A percentile compares a stretch with the other conserved stretches of the same genome.
Conservation (phyloP, 257 asterid genomes). For the Orobanche coerulescens region DNA sequence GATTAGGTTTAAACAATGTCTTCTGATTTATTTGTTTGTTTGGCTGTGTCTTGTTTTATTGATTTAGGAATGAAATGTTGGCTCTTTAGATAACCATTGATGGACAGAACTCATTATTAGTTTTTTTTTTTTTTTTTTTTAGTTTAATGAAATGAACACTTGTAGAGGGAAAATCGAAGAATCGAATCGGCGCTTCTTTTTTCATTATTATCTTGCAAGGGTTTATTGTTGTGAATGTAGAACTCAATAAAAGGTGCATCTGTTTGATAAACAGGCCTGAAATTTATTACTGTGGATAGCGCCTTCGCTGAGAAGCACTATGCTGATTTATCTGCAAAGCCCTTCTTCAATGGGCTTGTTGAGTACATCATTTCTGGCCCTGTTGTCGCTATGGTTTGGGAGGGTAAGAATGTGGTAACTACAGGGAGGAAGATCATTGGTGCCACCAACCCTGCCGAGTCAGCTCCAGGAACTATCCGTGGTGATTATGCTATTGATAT, state of each 20-base stretch:
- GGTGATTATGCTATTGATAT: conserved; percentile 85
- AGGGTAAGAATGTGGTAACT: conserved; percentile 77
- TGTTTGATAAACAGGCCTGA: conserved; percentile 50
- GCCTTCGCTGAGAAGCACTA: conserved; percentile 90
- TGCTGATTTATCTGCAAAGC: conserved; percentile 80
- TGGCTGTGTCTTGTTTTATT: not conserved
- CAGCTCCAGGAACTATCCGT: conserved; percentile 97
- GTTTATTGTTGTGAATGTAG: not conserved
- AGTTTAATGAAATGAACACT: no score
- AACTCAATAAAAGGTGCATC: not conserved
- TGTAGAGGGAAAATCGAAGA: no score
- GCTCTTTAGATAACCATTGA: not conserved
- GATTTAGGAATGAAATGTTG: not conserved
- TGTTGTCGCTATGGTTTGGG: conserved; percentile 98
- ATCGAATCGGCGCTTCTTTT: no score
- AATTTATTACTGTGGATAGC: conserved; percentile 69
- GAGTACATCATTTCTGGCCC: conserved; percentile 95
- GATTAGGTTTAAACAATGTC: not conserved
- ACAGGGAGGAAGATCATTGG: conserved; percentile 96
- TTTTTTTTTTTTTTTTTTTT: no score
- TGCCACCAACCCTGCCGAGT: conserved; percentile 89
- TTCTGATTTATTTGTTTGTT: not conserved
- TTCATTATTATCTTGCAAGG: not conserved
- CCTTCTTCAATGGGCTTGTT: conserved; percentile 76
- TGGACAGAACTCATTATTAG: not conserved